Conservation (phyloP, 2,329 filamentous ascomycete species). For the Diaporthe sp. region DNA sequence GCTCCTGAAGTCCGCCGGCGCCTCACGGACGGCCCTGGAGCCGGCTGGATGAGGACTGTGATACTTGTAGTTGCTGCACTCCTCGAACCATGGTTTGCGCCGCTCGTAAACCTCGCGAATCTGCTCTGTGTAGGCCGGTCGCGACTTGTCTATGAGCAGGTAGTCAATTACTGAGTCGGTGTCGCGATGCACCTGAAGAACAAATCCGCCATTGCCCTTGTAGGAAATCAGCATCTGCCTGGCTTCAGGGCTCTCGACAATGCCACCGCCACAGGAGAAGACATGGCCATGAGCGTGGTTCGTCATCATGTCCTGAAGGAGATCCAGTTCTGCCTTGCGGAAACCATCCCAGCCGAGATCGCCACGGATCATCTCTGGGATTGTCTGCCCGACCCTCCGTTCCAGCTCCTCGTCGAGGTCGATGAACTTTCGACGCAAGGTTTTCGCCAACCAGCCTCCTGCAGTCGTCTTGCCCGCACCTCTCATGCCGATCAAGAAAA, state of each 20-base stretch:
- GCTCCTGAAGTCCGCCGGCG: slow-evolving; percentile 77
- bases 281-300: slow-evolving; percentile 82
- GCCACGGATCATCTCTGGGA: slow-evolving; percentile 85
- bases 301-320: slow-evolving; percentile 80
- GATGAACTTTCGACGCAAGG: slow-evolving; percentile 81
- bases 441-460: slow-evolving; percentile 84
- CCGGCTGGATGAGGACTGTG: slow-evolving; percentile 77
- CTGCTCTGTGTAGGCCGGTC: slow-evolving; percentile 92
- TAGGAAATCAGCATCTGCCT: slow-evolving; percentile 81
- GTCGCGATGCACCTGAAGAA: slow-evolving; percentile 88
- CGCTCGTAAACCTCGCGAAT: slow-evolving; percentile 92
- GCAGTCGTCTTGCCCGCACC: slow-evolving; percentile 97
- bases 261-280: slow-evolving; percentile 93
- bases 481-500: slow-evolving; percentile 97
- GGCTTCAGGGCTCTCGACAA: slow-evolving; percentile 88
- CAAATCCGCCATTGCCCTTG: slow-evolving; percentile 81
- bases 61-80: slow-evolving; percentile 96
- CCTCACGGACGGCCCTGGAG: slow-evolving; percentile 53
- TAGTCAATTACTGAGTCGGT: slow-evolving; percentile 91
- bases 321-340: slow-evolving; percentile 79
- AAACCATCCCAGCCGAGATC: slow-evolving; percentile 88
- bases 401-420: slow-evolving; percentile 94
- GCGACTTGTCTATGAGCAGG: slow-evolving; percentile 87
- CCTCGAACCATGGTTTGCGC: slow-evolving; percentile 88
- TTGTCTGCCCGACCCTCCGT: slow-evolving; percentile 76